Conservation (phyloP, 2,329 filamentous ascomycete species). For the Akanthomyces uredinophilus region DNA sequence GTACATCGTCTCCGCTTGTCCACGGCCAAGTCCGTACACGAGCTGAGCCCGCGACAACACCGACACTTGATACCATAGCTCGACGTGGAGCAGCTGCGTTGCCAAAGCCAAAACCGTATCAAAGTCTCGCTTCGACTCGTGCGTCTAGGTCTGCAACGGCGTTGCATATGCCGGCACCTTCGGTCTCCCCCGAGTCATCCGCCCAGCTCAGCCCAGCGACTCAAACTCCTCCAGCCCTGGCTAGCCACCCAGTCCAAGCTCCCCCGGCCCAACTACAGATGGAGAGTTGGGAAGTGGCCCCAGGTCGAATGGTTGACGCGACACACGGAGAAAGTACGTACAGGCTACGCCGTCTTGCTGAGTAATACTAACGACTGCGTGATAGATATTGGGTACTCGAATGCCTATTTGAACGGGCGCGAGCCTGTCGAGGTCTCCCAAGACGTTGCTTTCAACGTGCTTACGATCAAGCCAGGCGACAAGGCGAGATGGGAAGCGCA, state of each 20-base stretch:
- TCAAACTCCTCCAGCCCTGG: background rate
- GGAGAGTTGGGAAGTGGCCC: slow-evolving; percentile 42
- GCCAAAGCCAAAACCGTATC: background rate
- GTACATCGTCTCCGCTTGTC: background rate
- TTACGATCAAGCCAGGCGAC: slow-evolving; percentile 36
- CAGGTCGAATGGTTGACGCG: slow-evolving; percentile 33
- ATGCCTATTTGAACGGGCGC: slow-evolving; percentile 34
- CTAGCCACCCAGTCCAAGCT: background rate
- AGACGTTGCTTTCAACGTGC: slow-evolving; percentile 36
- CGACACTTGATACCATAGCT: background rate
- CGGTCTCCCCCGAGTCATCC: background rate
- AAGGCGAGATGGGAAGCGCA: slow-evolving; percentile 27
- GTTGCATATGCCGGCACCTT: background rate
- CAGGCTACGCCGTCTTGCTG: background rate
- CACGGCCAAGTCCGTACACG: background rate
- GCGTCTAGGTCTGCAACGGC: background rate
- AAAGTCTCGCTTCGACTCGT: background rate
- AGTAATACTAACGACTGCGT: background rate
- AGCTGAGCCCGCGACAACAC: too few relatives aligned
- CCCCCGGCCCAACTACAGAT: slow-evolving; percentile 26
- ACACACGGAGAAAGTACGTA: slow-evolving; percentile 32
- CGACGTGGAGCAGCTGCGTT: background rate
- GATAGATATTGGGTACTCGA: slow-evolving; percentile 40
- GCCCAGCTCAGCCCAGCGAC: background rate
- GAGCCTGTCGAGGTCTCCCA: slow-evolving; percentile 32